Percentiles rank a stretch among this genome's conserved stretches.
These are phyloP conservation scores for Sugiyamaella lignohabitans DNA, from an alignment of 805 yeast species.

Conservation along the genomic window DNA sequence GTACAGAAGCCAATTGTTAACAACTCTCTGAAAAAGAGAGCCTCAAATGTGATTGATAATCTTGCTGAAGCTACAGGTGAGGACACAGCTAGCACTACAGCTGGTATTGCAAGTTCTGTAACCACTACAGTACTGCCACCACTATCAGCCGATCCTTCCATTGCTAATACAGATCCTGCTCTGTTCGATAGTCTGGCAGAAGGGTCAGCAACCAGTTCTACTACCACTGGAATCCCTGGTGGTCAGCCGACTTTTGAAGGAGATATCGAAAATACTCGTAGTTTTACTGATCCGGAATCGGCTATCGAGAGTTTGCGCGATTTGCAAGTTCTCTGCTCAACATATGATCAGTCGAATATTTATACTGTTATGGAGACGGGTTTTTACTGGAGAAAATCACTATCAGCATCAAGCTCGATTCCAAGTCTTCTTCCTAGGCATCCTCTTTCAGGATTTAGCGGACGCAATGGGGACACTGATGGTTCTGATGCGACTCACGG, in stretches of 20 bases:
- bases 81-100: background rate
- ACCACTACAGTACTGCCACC: background rate
- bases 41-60: background rate
- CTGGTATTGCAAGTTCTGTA: background rate
- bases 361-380: conserved; percentile 9
- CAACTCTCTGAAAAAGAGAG: background rate
- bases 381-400: conserved; percentile 7
- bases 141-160: background rate
- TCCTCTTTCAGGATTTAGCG: background rate
- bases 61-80: background rate
- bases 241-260: background rate
- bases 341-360: conserved; percentile 5
- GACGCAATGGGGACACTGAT: no score
- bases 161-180: background rate
- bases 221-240: no score
- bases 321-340: conserved; percentile 2
- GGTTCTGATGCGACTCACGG: conserved; percentile 1
- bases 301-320: conserved; percentile 5
- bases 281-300: background rate
- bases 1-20: no score
- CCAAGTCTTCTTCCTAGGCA: background rate
- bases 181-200: background rate
- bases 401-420: background rate
- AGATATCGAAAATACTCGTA: background rate
- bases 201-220: background rate